These are phyloP conservation scores for Hypoxylon intermedium DNA, from an alignment of 495 filamentous ascomycete species.

Conservation along the genomic window DNA sequence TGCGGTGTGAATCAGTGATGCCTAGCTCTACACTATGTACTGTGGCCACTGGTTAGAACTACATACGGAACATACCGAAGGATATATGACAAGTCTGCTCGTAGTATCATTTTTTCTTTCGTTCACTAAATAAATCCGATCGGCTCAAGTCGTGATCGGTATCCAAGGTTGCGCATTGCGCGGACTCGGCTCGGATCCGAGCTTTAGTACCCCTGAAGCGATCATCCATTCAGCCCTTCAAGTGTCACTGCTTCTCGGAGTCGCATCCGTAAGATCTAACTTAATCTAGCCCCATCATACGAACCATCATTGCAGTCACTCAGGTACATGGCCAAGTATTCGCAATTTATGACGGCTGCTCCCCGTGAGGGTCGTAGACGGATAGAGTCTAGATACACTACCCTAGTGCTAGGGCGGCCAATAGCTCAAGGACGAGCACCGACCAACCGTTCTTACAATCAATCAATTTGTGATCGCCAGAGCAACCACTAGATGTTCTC, in stretches of 20 bases:
- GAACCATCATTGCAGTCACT: neutral
- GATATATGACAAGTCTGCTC: neutral
- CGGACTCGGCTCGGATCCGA: conserved; percentile 22
- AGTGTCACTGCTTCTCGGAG: conserved; percentile 9
- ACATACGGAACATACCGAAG: neutral
- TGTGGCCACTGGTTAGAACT: no score
- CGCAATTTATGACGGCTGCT: neutral
- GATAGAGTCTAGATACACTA: no score
- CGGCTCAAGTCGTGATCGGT: conserved; percentile 7
- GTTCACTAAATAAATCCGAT: conserved; percentile 11
- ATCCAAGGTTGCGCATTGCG: conserved; percentile 14
- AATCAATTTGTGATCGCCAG: conserved; percentile 11
- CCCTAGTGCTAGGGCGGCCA: no score
- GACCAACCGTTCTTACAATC: conserved; percentile 18
- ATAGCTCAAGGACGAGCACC: no score
- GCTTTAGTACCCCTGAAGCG: conserved; percentile 28
- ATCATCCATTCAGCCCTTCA: conserved; percentile 18
- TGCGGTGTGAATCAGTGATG: neutral
- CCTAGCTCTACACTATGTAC: no score
- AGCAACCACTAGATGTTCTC: conserved; percentile 1
- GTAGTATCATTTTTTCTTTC: conserved; percentile 17
- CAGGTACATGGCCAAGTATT: neutral
- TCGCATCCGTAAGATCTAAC: conserved; percentile 20
- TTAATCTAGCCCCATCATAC: conserved; percentile 12
- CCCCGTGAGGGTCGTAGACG: neutral